These are phyloP conservation scores for Primulina huaijiensis DNA, from an alignment of 257 asterid species.

Conservation along the genomic window DNA sequence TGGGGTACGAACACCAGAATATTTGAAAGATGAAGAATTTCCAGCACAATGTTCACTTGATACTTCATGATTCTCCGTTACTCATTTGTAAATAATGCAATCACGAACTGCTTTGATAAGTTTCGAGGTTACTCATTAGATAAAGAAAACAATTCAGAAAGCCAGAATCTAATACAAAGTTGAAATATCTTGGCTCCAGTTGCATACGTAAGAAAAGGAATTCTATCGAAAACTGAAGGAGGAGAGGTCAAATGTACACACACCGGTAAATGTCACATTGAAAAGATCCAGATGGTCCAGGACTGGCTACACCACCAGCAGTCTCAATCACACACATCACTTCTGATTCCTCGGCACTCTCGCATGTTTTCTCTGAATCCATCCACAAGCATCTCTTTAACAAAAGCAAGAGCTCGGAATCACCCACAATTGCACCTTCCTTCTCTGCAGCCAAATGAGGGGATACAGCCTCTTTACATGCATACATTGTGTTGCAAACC, in stretches of 20 bases:
- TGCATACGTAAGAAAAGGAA: neutral
- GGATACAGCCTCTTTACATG: conserved; percentile 80
- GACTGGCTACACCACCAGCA: conserved; percentile 99
- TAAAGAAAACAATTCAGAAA: conserved; percentile 11
- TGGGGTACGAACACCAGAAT: conserved; percentile 4
- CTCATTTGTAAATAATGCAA: conserved; percentile 5
- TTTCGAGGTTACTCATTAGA: conserved; percentile 14
- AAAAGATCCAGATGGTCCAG: conserved; percentile 91
- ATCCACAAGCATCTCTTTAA: conserved; percentile 55
- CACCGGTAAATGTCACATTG: conserved; percentile 90
- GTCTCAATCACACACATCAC: conserved; percentile 81
- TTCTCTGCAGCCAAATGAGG: conserved; percentile 91
- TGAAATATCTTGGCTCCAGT: conserved; percentile 3
- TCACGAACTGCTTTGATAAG: conserved; percentile 2
- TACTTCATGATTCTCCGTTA: neutral
- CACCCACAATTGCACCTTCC: conserved; percentile 64
- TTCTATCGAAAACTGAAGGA: conserved; percentile 4
- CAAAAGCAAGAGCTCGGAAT: conserved; percentile 58
- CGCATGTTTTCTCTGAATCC: conserved; percentile 23
- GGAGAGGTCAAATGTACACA: conserved; percentile 14
- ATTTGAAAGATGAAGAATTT: neutral
- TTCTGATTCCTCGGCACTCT: conserved; percentile 30
- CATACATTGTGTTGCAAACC: conserved; percentile 74
- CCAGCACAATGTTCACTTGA: neutral
- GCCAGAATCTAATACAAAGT: conserved; percentile 6